Percentiles rank a stretch among this genome's conserved stretches.
phyloP scores from a whole-genome alignment of 2,329 filamentous ascomycete genomes.

The Colletotrichum sp. region DNA sequence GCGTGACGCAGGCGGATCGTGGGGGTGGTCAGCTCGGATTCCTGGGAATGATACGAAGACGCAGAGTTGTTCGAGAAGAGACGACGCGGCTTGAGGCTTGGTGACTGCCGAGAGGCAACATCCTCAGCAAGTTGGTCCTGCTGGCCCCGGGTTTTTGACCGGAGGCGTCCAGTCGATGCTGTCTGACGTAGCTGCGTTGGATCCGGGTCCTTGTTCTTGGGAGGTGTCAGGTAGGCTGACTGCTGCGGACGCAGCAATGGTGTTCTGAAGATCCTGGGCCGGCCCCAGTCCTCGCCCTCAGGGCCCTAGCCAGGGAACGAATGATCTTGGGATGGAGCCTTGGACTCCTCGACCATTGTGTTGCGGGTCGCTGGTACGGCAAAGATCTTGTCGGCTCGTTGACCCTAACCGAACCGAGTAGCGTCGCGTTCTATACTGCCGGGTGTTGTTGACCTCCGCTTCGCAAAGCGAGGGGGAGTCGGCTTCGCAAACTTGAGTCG shows the following conservation, averaged over 20 bases:
- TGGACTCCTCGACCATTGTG: slow-evolving; percentile 8
- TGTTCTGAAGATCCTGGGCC: neutral
- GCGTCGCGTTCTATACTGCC: slow-evolving; percentile 27
- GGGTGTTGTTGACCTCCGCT: neutral
- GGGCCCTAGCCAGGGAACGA: slow-evolving; percentile 9
- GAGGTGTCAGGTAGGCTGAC: neutral
- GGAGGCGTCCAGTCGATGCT: slow-evolving; percentile 11
- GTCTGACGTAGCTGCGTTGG: neutral
- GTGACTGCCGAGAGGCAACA: neutral
- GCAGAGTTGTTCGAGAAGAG: slow-evolving; percentile 12
- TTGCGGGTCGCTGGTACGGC: slow-evolving; percentile 23
- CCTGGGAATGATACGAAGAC: slow-evolving; percentile 18
- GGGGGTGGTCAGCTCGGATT: slow-evolving; percentile 34
- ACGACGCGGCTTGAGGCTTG: neutral
- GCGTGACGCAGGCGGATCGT: slow-evolving; percentile 45
- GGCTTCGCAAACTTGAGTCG: slow-evolving; percentile 30
- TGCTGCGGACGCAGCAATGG: neutral
- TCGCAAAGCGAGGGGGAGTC: neutral
- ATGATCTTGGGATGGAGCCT: slow-evolving; percentile 6
- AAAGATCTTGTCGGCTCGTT: slow-evolving; percentile 17
- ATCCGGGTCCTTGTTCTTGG: neutral
- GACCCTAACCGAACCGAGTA: slow-evolving; percentile 24
- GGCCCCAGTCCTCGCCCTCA: neutral
- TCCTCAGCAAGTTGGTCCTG: neutral
- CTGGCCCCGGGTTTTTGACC: neutral